A percentile compares a stretch with the other conserved stretches of the same genome.
Evolutionary conservation across 2,329 filamentous ascomycete species (phyloP).

Genomic region (Alternaria gansuensis): DNA sequence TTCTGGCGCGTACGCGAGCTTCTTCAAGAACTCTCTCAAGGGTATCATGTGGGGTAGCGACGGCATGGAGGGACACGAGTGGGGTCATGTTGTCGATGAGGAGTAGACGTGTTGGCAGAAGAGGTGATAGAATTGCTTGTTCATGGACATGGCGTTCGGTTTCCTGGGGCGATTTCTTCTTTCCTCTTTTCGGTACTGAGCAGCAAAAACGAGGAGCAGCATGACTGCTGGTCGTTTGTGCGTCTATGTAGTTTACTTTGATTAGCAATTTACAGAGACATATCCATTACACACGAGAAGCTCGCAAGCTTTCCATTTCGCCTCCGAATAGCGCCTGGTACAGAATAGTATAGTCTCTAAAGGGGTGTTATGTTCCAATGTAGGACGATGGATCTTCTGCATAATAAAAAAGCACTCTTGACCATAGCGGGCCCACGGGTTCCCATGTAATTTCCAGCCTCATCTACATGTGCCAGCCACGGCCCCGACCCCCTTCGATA

Average conservation of each 20-base stretch:
- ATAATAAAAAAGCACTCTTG: neutral
- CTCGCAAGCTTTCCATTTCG: neutral
- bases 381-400: neutral
- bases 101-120: conserved; percentile 20
- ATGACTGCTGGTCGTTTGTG: neutral
- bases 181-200: neutral
- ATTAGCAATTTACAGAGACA: neutral
- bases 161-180: neutral
- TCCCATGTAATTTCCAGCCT: neutral
- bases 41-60: conserved; percentile 61
- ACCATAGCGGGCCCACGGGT: neutral
- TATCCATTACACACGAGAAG: neutral
- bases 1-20: conserved; percentile 54
- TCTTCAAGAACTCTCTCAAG: conserved; percentile 58
- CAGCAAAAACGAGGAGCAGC: conserved; percentile 2
- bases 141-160: conserved; percentile 1
- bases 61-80: conserved; percentile 56
- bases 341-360: neutral
- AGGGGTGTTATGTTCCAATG: too few species aligned
- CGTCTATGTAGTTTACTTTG: neutral
- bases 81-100: conserved; percentile 58
- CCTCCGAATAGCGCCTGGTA: neutral
- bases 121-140: neutral
- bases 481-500: neutral
- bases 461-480: conserved; percentile 9